phyloP scores from a whole-genome alignment of 257 asterid genomes.

The Nicotiana noctiflora region DNA sequence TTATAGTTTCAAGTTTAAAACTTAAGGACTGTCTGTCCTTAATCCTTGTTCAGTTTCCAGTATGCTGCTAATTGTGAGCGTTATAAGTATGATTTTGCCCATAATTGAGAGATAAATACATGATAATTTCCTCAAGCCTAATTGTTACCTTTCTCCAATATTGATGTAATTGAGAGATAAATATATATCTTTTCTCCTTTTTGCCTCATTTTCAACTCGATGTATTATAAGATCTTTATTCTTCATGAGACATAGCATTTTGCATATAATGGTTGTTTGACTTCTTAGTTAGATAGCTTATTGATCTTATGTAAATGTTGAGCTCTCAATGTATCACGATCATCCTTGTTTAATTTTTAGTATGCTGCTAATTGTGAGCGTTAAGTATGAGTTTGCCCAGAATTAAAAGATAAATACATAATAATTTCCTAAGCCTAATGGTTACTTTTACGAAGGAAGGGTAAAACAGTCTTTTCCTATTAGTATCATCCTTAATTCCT shows the following conservation, averaged over 20 bases:
- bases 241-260: background rate
- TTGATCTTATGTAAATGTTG: background rate
- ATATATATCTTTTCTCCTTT: background rate
- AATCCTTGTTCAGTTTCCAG: no score
- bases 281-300: background rate
- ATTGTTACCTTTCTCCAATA: no score
- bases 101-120: no score
- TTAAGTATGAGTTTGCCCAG: background rate
- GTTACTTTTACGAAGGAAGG: no score
- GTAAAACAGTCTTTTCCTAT: no score
- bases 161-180: no score
- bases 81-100: no score
- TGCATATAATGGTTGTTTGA: background rate
- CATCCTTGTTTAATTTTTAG: background rate
- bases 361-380: background rate
- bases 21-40: no score
- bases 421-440: background rate
- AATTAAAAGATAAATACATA: background rate
- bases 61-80: no score
- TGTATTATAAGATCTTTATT: background rate
- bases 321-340: background rate
- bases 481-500: no score
- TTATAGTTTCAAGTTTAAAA: no score
- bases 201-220: background rate
- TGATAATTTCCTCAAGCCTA: no score